Conservation (phyloP, 2,329 filamentous ascomycete species). For the Parasarocladium wereldwijsianum region DNA sequence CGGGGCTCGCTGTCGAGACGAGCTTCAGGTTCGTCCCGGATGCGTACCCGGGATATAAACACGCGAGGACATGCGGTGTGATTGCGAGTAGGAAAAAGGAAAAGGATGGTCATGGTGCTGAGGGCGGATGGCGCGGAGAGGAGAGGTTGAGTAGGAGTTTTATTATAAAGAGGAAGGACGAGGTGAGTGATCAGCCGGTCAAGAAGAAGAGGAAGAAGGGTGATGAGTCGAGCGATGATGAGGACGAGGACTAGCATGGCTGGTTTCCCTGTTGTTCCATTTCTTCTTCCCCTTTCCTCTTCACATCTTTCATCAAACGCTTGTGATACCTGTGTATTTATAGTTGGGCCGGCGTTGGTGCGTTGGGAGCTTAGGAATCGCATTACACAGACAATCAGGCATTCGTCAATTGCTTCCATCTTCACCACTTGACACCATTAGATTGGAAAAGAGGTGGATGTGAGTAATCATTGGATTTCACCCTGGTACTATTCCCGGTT, state of each 20-base stretch:
- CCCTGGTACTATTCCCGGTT: too few species aligned
- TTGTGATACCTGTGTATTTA: too few species aligned
- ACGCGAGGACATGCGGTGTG: slow-evolving; percentile 59
- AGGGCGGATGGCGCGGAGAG: slow-evolving; percentile 27
- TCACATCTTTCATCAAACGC: not conserved
- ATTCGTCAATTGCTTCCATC: too few species aligned
- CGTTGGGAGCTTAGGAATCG: too few species aligned
- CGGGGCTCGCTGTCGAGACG: slow-evolving; percentile 51
- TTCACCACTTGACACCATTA: too few species aligned
- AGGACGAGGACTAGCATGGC: slow-evolving; percentile 11
- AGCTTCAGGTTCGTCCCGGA: slow-evolving; percentile 55
- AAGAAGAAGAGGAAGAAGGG: slow-evolving; percentile 16
- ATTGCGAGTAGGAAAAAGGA: slow-evolving; percentile 33
- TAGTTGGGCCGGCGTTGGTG: too few species aligned
- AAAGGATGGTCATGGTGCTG: slow-evolving; percentile 9
- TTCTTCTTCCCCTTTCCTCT: slow-evolving; percentile 2
- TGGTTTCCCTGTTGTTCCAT: slow-evolving; percentile 5
- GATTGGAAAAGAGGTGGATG: too few species aligned
- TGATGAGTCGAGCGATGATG: slow-evolving; percentile 14
- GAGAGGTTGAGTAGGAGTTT: slow-evolving; percentile 38
- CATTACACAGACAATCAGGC: too few species aligned
- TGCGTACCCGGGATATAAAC: slow-evolving; percentile 59
- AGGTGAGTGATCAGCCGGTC: slow-evolving; percentile 14
- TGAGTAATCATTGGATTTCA: too few species aligned
- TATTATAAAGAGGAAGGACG: slow-evolving; percentile 46